A percentile compares a stretch with the other conserved stretches of the same genome.
Evolutionary conservation across 306 rosid species (phyloP).

Genomic region (Oemleria cerasiformis): DNA sequence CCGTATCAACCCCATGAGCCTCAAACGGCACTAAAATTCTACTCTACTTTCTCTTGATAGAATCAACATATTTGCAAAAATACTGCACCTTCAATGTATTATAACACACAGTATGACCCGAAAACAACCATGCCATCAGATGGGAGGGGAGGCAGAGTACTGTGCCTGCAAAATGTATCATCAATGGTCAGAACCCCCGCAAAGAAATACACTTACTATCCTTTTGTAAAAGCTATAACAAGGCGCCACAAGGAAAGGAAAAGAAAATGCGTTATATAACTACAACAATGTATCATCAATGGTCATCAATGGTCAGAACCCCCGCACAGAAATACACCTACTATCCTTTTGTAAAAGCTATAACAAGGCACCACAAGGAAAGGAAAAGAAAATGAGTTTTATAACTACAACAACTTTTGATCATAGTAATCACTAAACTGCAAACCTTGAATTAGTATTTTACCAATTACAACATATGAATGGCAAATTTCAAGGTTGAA

Average conservation of each 20-base stretch:
- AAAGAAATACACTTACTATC: neutral
- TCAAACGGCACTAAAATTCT: conserved; percentile 45
- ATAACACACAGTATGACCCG: neutral
- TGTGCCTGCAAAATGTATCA: conserved; percentile 16
- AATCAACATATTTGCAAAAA: conserved; percentile 51
- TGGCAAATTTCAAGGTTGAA: neutral
- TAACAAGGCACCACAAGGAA: neutral
- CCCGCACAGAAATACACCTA: neutral
- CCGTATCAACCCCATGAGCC: conserved; percentile 42
- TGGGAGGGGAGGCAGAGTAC: neutral
- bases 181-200: neutral
- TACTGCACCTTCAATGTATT: conserved; percentile 16
- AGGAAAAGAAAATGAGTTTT: neutral
- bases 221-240: neutral
- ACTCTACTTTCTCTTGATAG: conserved; percentile 46
- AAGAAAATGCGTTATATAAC: neutral
- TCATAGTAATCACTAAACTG: neutral
- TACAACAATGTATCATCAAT: conserved; percentile 1
- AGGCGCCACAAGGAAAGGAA: neutral
- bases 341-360: neutral
- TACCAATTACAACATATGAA: no score
- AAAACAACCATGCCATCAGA: neutral
- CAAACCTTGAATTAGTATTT: neutral
- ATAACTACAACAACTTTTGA: neutral
- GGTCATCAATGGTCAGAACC: neutral